Evolutionary conservation across 768 basidiomycete genomes (phyloP).

Genomic region (Boletales sp.): DNA sequence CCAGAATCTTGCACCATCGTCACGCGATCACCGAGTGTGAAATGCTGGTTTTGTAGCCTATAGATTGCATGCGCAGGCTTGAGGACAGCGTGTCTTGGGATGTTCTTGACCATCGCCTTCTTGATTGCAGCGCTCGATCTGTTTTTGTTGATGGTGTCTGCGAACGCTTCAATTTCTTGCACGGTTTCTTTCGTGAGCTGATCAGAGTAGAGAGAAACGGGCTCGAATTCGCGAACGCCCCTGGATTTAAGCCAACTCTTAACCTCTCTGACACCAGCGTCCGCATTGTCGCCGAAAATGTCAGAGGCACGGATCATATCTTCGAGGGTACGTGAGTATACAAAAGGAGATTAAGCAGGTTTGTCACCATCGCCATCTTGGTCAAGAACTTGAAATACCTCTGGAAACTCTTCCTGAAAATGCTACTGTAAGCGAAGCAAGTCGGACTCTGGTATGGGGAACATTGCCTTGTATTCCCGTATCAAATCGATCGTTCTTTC

Average conservation of each 20-base stretch:
- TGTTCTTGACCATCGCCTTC: constrained; percentile 89
- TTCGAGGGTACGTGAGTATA: constrained; percentile 28
- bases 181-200: constrained; percentile 91
- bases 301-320: constrained; percentile 70
- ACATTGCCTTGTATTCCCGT: constrained; percentile 71
- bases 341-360: background rate
- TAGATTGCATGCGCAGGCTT: constrained; percentile 90
- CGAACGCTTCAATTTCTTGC: constrained; percentile 69
- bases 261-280: constrained; percentile 69
- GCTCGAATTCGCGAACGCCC: constrained; percentile 87
- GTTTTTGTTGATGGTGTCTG: constrained; percentile 60
- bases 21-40: constrained; percentile 88
- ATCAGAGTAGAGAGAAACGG: constrained; percentile 88
- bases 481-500: constrained; percentile 80
- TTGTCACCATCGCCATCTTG: constrained; percentile 60
- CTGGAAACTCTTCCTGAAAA: constrained; percentile 71
- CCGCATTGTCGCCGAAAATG: constrained; percentile 57
- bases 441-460: too few species aligned
- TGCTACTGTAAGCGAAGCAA: background rate
- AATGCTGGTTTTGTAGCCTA: constrained; percentile 85
- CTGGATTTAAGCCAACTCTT: constrained; percentile 83
- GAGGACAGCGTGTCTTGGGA: constrained; percentile 88
- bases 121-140: constrained; percentile 68
- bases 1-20: constrained; percentile 96
- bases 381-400: constrained; percentile 74